phyloP scores from a whole-genome alignment of 163 green algal genomes.

The Scenedesmus sp. region DNA sequence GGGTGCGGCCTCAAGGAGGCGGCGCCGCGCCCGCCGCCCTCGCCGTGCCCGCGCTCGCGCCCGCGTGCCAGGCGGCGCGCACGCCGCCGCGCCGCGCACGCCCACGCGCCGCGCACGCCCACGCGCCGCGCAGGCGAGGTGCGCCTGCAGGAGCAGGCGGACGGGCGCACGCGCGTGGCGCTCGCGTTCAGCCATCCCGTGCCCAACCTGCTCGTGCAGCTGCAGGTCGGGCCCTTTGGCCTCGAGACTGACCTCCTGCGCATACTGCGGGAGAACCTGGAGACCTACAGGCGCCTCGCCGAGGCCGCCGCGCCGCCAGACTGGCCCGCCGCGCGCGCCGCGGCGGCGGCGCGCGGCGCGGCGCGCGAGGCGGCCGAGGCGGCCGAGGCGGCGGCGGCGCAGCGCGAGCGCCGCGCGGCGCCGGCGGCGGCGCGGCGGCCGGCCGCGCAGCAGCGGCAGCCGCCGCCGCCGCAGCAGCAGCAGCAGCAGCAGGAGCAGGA shows the following conservation, averaged over 20 bases:
- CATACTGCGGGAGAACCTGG: conserved; percentile 59
- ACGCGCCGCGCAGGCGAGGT: conserved; percentile 54
- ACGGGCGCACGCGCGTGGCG: conserved; percentile 48
- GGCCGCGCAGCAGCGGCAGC: conserved; percentile 9
- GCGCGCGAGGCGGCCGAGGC: not conserved
- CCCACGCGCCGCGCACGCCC: too few relatives aligned
- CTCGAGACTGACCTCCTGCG: conserved; percentile 52
- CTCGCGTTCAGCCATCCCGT: conserved; percentile 53
- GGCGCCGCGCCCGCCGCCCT: not conserved
- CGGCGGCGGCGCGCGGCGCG: not conserved
- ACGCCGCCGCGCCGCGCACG: not conserved
- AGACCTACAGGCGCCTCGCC: conserved; percentile 9
- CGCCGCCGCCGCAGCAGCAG: conserved; percentile 6
- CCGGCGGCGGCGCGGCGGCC: not conserved
- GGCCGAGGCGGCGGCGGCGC: not conserved
- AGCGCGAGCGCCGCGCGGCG: conserved; percentile 2
- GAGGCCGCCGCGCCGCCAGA: conserved; percentile 18
- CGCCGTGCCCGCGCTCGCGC: not conserved
- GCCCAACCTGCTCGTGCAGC: conserved; percentile 52
- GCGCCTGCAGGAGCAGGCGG: conserved; percentile 27
- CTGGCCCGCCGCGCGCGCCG: conserved; percentile 16
- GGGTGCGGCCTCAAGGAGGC: too few relatives aligned
- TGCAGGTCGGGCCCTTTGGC: conserved; percentile 48
- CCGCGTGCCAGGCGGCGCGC: not conserved
- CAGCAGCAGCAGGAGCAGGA: conserved; percentile 1